Evolutionary conservation across 768 basidiomycete genomes (phyloP).

Genomic region (Podaxis sp.): DNA sequence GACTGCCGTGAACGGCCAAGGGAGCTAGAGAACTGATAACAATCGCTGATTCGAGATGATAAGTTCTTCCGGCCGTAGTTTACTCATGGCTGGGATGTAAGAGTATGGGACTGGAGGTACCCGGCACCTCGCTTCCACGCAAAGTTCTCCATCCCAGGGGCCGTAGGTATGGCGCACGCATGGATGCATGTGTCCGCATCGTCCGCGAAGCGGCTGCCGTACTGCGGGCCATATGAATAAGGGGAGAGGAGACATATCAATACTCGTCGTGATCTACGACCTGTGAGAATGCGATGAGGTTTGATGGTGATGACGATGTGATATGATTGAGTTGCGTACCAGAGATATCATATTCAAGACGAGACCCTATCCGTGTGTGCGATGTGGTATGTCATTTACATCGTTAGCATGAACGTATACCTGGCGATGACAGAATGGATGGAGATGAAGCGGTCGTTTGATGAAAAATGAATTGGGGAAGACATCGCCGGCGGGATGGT

Average conservation of each 20-base stretch:
- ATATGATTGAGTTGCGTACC: background rate
- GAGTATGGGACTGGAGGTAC: no score
- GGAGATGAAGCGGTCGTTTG: background rate
- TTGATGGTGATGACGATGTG: background rate
- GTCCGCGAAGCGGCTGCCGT: background rate
- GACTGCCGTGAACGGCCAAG: no score
- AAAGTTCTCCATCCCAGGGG: no score
- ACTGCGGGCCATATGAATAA: background rate
- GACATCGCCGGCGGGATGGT: background rate
- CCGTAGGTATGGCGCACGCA: no score
- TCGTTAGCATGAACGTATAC: background rate
- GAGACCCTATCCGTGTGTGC: background rate
- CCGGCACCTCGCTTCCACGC: no score
- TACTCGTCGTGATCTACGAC: background rate
- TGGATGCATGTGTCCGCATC: no score
- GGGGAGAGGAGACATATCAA: background rate
- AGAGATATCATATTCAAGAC: background rate
- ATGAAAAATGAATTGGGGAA: background rate
- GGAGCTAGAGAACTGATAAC: no score
- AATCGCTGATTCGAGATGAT: no score
- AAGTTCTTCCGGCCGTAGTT: no score
- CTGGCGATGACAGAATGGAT: background rate
- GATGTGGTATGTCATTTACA: background rate
- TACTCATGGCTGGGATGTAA: no score
- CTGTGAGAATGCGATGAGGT: background rate